Base-by-base conservation (phyloP, 2,329 filamentous ascomycete genomes). In the Plenodomus lindquistii region DNA sequence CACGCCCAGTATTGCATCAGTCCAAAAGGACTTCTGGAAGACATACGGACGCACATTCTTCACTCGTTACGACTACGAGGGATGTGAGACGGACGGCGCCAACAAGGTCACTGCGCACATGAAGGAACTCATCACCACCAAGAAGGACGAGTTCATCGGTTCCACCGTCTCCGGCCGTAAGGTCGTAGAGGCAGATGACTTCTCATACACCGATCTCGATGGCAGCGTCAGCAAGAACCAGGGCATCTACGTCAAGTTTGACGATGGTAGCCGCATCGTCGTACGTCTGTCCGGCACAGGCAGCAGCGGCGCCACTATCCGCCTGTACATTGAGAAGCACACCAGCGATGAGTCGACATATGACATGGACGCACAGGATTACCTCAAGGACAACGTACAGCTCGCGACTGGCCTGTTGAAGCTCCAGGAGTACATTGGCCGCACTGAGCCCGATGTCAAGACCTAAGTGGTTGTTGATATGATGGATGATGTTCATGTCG, bases 181-280 rank as follows among this genome's bases (percentile, higher is more conserved):
- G 68, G 91, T 97, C 37, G 79, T 85, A 41, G 89, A 95, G 65
- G 93, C 92, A 6, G 94, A 92, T 59, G 92, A 99, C 82, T 99
- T 99, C 76, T 91, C 90, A 24, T 99, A 99, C 83, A 97, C 91
- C 8, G 94, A 99, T 70, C 86, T 99, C n/a, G 94, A 99, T 68
- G 94, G 93, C 54, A 96, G 91, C 59, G 90, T 97, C 45, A 88
- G 91, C 68, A 90, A 91, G 72, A 95, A 97, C 80, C 94, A 99
- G 79, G 94, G 94, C 59, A 85, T 99, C 62, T 99, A 89, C 71
- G 89, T 92, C 72, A 89, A 89, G 75, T 97, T 97, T 76, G 91
- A 91, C 46, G 92, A 95, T 50, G 93, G 93, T 55, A 96, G 90
- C 78, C 88, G 94, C 61, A 93, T 97, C 52, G 91, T 99, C 43